Conservation (phyloP, 352 stramenopile genomes). For the Pythium dissotocum region DNA sequence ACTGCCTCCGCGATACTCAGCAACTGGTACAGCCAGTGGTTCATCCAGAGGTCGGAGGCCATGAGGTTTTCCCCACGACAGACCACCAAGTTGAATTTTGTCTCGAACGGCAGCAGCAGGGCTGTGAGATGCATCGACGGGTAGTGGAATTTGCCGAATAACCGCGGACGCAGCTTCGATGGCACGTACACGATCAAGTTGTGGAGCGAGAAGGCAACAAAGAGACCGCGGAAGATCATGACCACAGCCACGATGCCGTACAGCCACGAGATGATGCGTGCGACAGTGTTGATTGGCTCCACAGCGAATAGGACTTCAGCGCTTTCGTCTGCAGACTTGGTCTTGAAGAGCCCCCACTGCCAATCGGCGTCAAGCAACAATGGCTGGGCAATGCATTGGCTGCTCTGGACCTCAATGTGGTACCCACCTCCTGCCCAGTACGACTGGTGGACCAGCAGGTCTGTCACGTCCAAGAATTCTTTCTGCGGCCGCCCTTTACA, state of each 20-base stretch:
- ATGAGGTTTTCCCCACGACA: constrained; percentile 22
- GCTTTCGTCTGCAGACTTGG: neutral
- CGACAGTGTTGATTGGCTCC: neutral
- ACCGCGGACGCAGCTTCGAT: neutral
- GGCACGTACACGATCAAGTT: constrained; percentile 19
- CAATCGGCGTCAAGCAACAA: neutral
- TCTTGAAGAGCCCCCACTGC: constrained; percentile 15
- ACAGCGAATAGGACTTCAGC: constrained; percentile 7
- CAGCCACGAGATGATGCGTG: neutral
- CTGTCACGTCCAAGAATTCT: constrained; percentile 23
- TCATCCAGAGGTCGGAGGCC: constrained; percentile 45
- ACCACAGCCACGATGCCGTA: constrained; percentile 15
- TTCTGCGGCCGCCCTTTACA: constrained; percentile 12
- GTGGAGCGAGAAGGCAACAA: constrained; percentile 1
- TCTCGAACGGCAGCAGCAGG: constrained; percentile 4
- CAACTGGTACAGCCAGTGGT: constrained; percentile 48
- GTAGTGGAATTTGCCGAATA: constrained; percentile 1
- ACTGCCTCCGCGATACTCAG: constrained; percentile 39
- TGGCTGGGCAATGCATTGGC: constrained; percentile 10
- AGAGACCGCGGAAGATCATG: constrained; percentile 15
- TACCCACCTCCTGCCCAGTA: constrained; percentile 28
- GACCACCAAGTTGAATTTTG: constrained; percentile 28
- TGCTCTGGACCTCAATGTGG: constrained; percentile 28
- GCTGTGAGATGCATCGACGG: constrained; percentile 15
- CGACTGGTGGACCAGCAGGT: constrained; percentile 23